Conservation (phyloP, 1,139 yeast species). For the Arxiozyma telluris region DNA sequence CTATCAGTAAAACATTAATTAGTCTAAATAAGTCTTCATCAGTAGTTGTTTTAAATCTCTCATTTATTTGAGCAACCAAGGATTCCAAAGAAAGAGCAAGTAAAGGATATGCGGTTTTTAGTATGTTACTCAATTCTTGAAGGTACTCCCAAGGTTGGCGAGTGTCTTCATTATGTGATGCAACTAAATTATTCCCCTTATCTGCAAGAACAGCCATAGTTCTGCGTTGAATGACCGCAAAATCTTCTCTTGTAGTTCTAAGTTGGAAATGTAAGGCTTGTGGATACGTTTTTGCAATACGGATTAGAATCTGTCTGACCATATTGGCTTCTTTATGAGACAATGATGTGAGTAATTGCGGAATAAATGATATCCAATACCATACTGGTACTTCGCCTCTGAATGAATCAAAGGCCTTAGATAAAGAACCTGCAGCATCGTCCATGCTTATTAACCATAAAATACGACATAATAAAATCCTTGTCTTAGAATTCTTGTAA, state of each 20-base stretch:
- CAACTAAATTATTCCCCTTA: constrained; percentile 19
- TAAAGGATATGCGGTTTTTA: constrained; percentile 93
- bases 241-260: constrained; percentile 91
- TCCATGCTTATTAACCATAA: constrained; percentile 91
- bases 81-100: constrained; percentile 90
- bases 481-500: constrained; percentile 84
- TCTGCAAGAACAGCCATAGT: constrained; percentile 52
- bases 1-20: constrained; percentile 84
- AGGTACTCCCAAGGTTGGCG: constrained; percentile 92
- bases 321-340: constrained; percentile 85
- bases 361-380: constrained; percentile 98
- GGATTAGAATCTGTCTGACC: constrained; percentile 77
- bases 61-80: constrained; percentile 88
- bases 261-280: constrained; percentile 95
- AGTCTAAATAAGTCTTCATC: constrained; percentile 95
- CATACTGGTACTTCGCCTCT: constrained; percentile 97
- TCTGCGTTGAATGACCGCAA: constrained; percentile 78
- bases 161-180: constrained; percentile 15
- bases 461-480: constrained; percentile 80
- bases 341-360: constrained; percentile 81
- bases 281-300: constrained; percentile 94
- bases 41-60: constrained; percentile 85
- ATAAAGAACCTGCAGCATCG: constrained; percentile 70
- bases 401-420: constrained; percentile 83
- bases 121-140: constrained; percentile 88